phyloP scores from a whole-genome alignment of 352 stramenopile species.

The Phytophthora ohioensis region DNA sequence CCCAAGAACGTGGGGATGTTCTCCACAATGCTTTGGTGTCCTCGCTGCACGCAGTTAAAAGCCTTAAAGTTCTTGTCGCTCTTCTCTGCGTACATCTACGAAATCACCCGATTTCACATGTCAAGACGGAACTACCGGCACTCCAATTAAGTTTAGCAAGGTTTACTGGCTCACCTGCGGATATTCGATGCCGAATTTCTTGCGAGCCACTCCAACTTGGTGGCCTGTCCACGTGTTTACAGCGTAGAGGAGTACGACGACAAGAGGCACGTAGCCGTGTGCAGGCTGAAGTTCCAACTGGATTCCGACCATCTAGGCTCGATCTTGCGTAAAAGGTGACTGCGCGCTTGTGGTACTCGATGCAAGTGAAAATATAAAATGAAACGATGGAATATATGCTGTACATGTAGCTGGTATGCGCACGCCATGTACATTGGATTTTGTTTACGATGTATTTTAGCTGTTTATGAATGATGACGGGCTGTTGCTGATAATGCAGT shows the following conservation, averaged over 20 bases:
- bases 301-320: conserved; percentile 8
- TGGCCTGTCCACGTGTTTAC: conserved; percentile 12
- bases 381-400: neutral
- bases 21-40: conserved; percentile 93
- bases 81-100: conserved; percentile 90
- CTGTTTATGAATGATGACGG: neutral
- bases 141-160: neutral
- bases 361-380: neutral
- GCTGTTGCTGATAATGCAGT: neutral
- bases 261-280: conserved; percentile 20
- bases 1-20: conserved; percentile 79
- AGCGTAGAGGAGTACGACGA: conserved; percentile 16
- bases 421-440: neutral
- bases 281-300: conserved; percentile 18
- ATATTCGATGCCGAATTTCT: conserved; percentile 24
- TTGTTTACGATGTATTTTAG: neutral
- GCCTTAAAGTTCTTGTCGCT: conserved; percentile 89
- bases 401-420: too few species aligned
- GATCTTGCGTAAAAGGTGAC: neutral
- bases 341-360: neutral
- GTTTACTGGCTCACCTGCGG: conserved; percentile 4
- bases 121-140: neutral
- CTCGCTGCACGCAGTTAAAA: conserved; percentile 93
- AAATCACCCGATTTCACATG: neutral
- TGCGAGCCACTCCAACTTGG: conserved; percentile 12